Base-by-base conservation (phyloP, 257 asterid genomes). In the Plantago ovata region DNA sequence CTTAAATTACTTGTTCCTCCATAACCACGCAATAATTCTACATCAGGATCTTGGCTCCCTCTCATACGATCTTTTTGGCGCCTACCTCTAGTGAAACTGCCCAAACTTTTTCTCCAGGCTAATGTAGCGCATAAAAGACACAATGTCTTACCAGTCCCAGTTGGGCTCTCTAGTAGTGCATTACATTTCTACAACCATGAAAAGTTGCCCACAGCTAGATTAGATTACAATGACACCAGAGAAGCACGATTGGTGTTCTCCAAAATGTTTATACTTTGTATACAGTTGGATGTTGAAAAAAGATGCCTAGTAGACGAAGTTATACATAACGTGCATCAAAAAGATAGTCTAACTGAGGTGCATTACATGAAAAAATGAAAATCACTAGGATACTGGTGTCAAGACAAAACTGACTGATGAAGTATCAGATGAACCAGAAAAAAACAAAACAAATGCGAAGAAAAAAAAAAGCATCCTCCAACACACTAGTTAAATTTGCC, bases 71-170 rank as follows among this genome's bases (percentile, higher is more conserved):
- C 70, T 68, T 64, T 75, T 62, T 75, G 84, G 51, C 66, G 68
- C 77, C 81, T 75, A 38, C 90, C 91, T 66, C 79, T 83, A 4
- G 85, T 68, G 67, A 88, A 92, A 54, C 53, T 76, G n/a, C 95
- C 95, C 72, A 88, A 75, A 71, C 97, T 88, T 81, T 75, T 85
- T 79, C 98, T 86, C 96, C 97, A 92, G 44, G 97, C 95, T 74
- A 92, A 76, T 53, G 98, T 80, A 61, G 98, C 96, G 55, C 98
- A 92, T 51, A 92, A 80, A 72, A 92, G 95, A 63, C 95, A 92
- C 66, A 92, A 63, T 16, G 98, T 92, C 77, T 92, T 92, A 61
- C 98, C 98, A 32, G 98, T 92, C 74, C 98, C 97, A 45, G 98
- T 92, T 51, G 98, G 98, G 73, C 98, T 92, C 91, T 92, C 98